phyloP scores from a whole-genome alignment of 768 basidiomycete species.

The Clavaria fumosa region DNA sequence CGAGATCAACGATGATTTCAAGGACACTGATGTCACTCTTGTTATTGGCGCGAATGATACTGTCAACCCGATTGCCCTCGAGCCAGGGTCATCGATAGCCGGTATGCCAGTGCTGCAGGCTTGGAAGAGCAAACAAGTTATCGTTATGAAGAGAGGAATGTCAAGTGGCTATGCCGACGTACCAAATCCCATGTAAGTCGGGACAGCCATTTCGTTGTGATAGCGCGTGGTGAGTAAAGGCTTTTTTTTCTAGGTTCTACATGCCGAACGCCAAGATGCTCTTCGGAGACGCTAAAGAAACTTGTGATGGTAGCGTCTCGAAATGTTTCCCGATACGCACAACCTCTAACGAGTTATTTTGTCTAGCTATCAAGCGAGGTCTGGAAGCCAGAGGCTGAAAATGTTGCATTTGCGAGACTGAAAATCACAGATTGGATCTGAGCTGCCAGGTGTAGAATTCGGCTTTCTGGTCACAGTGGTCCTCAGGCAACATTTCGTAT shows the following conservation, averaged over 20 bases:
- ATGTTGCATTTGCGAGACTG: slow-evolving; percentile 4
- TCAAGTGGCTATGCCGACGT: slow-evolving; percentile 85
- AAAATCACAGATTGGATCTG: not conserved
- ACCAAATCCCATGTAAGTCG: slow-evolving; percentile 85
- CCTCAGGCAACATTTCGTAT: no score
- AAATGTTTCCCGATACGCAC: not conserved
- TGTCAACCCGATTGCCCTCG: slow-evolving; percentile 80
- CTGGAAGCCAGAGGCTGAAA: slow-evolving; percentile 25
- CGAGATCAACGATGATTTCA: slow-evolving; percentile 87
- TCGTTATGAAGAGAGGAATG: slow-evolving; percentile 89
- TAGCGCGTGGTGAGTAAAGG: no score
- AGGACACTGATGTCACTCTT: slow-evolving; percentile 76
- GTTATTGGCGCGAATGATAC: slow-evolving; percentile 91
- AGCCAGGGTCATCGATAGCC: slow-evolving; percentile 75
- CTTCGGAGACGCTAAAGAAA: slow-evolving; percentile 85
- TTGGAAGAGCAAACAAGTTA: slow-evolving; percentile 86
- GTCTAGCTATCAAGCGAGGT: slow-evolving; percentile 43
- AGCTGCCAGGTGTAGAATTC: no score
- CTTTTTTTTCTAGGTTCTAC: no score
- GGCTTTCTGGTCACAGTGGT: no score
- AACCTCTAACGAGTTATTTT: slow-evolving; percentile 4
- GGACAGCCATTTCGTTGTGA: no score
- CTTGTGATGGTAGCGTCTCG: slow-evolving; percentile 52
- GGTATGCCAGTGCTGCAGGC: slow-evolving; percentile 88
- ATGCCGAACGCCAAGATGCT: slow-evolving; percentile 84